These are phyloP conservation scores for Selenicereus undatus DNA, from an alignment of 148 eudicot genomes.

Conservation along the genomic window DNA sequence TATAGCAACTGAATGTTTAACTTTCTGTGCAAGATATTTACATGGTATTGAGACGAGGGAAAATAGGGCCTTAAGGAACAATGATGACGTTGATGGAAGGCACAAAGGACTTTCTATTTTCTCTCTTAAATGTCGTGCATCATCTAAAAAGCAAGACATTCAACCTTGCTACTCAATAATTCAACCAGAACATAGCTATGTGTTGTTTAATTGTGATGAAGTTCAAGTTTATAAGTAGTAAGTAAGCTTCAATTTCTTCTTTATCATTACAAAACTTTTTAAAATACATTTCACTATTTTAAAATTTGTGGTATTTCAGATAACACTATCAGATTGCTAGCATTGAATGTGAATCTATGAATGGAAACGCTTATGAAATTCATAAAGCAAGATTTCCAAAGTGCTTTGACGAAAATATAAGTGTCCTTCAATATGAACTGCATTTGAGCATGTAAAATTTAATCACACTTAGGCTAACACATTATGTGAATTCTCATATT, in stretches of 20 bases:
- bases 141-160: not conserved
- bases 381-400: not conserved
- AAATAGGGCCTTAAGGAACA: slow-evolving; percentile 3
- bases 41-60: not conserved
- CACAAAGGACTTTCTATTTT: not conserved
- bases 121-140: not conserved
- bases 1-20: not conserved
- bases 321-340: not conserved
- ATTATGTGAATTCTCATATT: not conserved
- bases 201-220: slow-evolving; percentile 7
- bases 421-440: not conserved
- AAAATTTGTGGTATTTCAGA: not conserved
- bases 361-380: not conserved
- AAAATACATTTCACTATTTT: too few species aligned
- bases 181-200: not conserved
- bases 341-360: not conserved
- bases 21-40: too few species aligned
- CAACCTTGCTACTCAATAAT: not conserved
- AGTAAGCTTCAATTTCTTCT: not conserved
- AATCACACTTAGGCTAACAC: not conserved
- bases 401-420: slow-evolving; percentile 7
- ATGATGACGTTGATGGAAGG: not conserved
- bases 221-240: slow-evolving; percentile 9
- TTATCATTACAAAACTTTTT: not conserved
- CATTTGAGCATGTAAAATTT: not conserved